Percentiles rank a stretch among this genome's conserved stretches.
phyloP scores from a whole-genome alignment of 306 rosid species.

The Cercis canadensis region DNA sequence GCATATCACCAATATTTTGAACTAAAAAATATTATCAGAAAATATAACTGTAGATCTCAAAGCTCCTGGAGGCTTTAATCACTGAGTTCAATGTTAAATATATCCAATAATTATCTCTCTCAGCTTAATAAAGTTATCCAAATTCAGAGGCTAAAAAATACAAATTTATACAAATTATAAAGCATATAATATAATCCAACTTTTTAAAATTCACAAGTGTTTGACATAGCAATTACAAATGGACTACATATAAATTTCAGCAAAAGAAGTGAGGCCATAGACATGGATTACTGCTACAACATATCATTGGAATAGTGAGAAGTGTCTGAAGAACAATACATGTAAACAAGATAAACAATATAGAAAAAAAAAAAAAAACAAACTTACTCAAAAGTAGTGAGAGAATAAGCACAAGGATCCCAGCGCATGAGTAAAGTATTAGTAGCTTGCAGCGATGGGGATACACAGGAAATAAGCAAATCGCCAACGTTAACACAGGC shows the following conservation, averaged over 20 bases:
- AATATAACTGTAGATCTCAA: background rate
- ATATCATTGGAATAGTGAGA: conserved; percentile 23
- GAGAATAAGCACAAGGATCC: conserved; percentile 83
- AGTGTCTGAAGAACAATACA: conserved; percentile 22
- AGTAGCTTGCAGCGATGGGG: conserved; percentile 94
- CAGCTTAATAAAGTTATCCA: too few species aligned
- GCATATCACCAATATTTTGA: background rate
- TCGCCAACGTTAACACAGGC: conserved; percentile 97
- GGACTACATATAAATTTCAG: conserved; percentile 1
- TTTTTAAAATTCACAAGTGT: background rate
- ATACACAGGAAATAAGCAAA: conserved; percentile 97
- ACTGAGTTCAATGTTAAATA: too few species aligned
- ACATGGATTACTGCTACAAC: background rate
- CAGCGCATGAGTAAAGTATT: conserved; percentile 93
- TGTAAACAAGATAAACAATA: conserved; percentile 17
- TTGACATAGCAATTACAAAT: background rate
- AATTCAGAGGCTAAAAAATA: background rate
- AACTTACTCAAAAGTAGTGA: conserved; percentile 85
- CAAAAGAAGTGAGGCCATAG: background rate
- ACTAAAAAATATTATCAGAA: background rate
- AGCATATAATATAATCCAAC: background rate
- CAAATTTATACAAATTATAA: background rate
- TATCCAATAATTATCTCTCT: too few species aligned
- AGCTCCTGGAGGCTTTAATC: background rate
- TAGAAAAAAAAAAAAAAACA: background rate